These are phyloP conservation scores for Aspergillus floridensis DNA, from an alignment of 2,329 filamentous ascomycete species.

Conservation along the genomic window DNA sequence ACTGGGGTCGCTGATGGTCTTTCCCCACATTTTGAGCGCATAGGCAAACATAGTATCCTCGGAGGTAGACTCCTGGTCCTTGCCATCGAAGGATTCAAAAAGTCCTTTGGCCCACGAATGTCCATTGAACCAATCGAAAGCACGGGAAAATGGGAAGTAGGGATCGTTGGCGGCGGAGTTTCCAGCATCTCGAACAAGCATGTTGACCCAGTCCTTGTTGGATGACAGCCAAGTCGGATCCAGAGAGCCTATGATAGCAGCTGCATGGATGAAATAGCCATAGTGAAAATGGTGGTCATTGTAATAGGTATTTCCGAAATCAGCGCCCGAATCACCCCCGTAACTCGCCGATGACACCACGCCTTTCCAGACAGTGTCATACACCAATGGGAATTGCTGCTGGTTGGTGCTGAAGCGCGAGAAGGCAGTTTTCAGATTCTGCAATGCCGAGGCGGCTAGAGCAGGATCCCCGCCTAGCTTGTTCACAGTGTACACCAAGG, in stretches of 20 bases:
- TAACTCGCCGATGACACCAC: slow-evolving; percentile 76
- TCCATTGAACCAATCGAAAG: slow-evolving; percentile 92
- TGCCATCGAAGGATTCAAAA: slow-evolving; percentile 54
- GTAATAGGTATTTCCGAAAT: slow-evolving; percentile 87
- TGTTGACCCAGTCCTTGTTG: slow-evolving; percentile 79
- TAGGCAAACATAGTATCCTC: slow-evolving; percentile 88
- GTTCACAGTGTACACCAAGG: slow-evolving; percentile 63
- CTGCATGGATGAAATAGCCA: slow-evolving; percentile 85
- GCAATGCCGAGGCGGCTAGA: slow-evolving; percentile 58
- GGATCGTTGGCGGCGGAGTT: slow-evolving; percentile 70
- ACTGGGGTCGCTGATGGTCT: slow-evolving; percentile 67
- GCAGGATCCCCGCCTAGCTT: slow-evolving; percentile 60
- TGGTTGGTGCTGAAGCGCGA: slow-evolving; percentile 64
- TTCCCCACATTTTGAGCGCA: slow-evolving; percentile 92
- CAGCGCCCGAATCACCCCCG: slow-evolving; percentile 62
- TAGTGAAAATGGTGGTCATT: slow-evolving; percentile 64
- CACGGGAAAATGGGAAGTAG: slow-evolving; percentile 76
- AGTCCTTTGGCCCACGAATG: slow-evolving; percentile 81
- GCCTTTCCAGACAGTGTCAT: slow-evolving; percentile 69
- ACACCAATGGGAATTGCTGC: slow-evolving; percentile 61
- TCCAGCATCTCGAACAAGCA: slow-evolving; percentile 76
- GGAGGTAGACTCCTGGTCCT: slow-evolving; percentile 72
- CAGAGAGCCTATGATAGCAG: slow-evolving; percentile 76
- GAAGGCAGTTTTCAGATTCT: slow-evolving; percentile 65
- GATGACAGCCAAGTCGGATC: slow-evolving; percentile 70